A percentile compares a stretch with the other conserved stretches of the same genome.
phyloP scores from a whole-genome alignment of 352 stramenopile species.

The Globisporangium paroecandrum region DNA sequence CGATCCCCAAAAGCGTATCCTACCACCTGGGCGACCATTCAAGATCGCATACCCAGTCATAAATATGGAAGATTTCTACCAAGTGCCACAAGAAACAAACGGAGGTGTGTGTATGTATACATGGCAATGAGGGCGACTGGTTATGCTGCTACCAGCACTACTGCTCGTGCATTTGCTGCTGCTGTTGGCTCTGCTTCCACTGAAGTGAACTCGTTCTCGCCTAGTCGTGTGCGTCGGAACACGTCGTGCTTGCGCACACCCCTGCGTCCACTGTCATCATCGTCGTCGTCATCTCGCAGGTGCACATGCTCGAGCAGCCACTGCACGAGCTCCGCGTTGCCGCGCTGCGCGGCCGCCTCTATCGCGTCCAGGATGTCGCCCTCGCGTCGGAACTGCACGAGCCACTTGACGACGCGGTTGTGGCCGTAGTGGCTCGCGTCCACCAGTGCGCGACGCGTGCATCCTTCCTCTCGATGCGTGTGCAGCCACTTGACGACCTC shows the following conservation, averaged over 20 bases:
- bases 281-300: constrained; percentile 14
- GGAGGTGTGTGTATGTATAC: no score
- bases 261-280: background rate
- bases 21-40: background rate
- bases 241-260: background rate
- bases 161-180: background rate
- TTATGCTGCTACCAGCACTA: background rate
- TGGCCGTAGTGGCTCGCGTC: constrained; percentile 55
- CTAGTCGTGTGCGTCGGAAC: background rate
- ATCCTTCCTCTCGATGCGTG: constrained; percentile 48
- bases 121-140: background rate
- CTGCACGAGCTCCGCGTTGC: constrained; percentile 17
- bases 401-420: constrained; percentile 41
- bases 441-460: constrained; percentile 51
- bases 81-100: no score
- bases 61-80: background rate
- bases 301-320: constrained; percentile 24
- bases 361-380: constrained; percentile 26
- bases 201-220: background rate
- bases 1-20: background rate
- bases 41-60: background rate
- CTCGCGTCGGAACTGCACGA: constrained; percentile 40
- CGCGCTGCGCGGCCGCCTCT: constrained; percentile 17
- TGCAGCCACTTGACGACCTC: constrained; percentile 29
- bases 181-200: background rate